Evolutionary conservation across 176 grass and related monocot species (phyloP), one percentile per base, ranked within the genome.

Genomic region (Aegilops longissima): DNA sequence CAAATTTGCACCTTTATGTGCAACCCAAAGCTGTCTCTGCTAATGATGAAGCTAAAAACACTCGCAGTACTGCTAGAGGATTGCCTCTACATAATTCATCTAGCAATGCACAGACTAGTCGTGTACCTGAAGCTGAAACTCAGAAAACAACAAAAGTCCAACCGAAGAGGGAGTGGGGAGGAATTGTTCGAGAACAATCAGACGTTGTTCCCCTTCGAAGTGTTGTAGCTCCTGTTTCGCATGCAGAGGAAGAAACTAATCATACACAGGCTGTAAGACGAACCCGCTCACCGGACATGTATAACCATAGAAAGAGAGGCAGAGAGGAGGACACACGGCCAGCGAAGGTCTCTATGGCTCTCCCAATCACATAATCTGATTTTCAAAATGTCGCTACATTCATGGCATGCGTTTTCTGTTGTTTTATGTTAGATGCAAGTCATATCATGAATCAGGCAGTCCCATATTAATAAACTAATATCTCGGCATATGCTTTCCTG

Each of bases 1-100:
- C 89, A 59, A 96, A 93, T 73, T 54, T 94, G 67, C 85, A 91
- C 61, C 89, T 94, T 14, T 99, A 99, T 82, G 86, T 93, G 29
- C 88, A 96, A 18, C 66, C 86, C 20, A 88, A 93, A 80, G 79
- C 79, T 61, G 44, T 66, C 9, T 54, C 82, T 81, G 21, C 78
- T 47, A 82, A 67, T 68, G 85, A 91, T 68, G 77, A 79, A 52
- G 9, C 70, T 71, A 91, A 76, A 82, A 86, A 35, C 68, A 70
- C 35, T 33, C 23, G 0, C n/a, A 84, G 35, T 83, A 68, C 59
- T 68, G 75, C 80, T 27, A 88, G 75, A 85, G 86, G 40, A 85
- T 42, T 83, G 78, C 76, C 83, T 64, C 59, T 39, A 73, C 85
- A 30, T 42, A 44, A 85, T 82, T 69, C 61, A n/a, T 77, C 70